Conservation (phyloP, 768 basidiomycete species). For the Boletus rex-veris region DNA sequence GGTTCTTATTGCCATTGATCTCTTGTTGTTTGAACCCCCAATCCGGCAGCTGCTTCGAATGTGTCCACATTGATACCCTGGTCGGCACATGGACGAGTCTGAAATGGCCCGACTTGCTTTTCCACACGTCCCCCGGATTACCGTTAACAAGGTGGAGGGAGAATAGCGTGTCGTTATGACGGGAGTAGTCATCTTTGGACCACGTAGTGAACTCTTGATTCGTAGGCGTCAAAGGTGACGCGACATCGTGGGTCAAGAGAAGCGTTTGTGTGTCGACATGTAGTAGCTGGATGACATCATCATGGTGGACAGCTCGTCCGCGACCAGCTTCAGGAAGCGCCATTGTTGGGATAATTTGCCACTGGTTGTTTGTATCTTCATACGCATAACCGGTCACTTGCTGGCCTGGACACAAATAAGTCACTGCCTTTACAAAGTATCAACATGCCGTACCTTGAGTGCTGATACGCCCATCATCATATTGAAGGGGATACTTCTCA, state of each 20-base stretch:
- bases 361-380: slow-evolving; percentile 91
- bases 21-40: slow-evolving; percentile 99
- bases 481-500: slow-evolving; percentile 87
- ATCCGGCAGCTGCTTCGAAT: slow-evolving; percentile 78
- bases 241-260: slow-evolving; percentile 95
- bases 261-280: slow-evolving; percentile 81
- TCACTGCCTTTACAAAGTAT: not conserved
- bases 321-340: slow-evolving; percentile 92
- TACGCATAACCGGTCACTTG: slow-evolving; percentile 96
- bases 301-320: slow-evolving; percentile 86
- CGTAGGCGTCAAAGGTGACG: slow-evolving; percentile 93
- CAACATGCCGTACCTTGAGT: slow-evolving; percentile 62
- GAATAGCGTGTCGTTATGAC: slow-evolving; percentile 90
- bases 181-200: slow-evolving; percentile 69
- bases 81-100: slow-evolving; percentile 86
- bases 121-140: slow-evolving; percentile 79
- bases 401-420: slow-evolving; percentile 54
- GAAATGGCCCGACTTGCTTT: slow-evolving; percentile 93
- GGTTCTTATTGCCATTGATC: slow-evolving; percentile 95
- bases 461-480: slow-evolving; percentile 93
- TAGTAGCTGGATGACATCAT: slow-evolving; percentile 84
- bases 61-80: slow-evolving; percentile 93
- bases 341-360: slow-evolving; percentile 94
- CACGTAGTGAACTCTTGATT: slow-evolving; percentile 98
- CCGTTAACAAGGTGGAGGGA: slow-evolving; percentile 68